Evolutionary conservation across 371 early-diverging fungal species (phyloP).

Genomic region (Batkoa obscura): DNA sequence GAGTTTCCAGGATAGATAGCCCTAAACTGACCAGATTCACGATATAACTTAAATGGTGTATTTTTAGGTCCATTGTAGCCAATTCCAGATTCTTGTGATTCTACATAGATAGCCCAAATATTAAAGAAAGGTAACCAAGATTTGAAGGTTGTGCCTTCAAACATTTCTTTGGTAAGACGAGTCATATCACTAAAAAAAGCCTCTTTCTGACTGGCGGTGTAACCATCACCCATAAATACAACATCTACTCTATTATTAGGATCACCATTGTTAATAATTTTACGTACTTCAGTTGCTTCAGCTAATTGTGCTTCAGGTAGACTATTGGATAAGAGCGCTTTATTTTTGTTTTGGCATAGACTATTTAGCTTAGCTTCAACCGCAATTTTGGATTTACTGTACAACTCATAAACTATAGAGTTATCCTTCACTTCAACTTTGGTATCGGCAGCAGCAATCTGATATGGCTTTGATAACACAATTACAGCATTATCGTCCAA

Average conservation of each 20-base stretch:
- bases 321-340: too few relatives aligned
- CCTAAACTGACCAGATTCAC: conserved; percentile 35
- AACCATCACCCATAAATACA: conserved; percentile 44
- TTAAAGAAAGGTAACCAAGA: conserved; percentile 29
- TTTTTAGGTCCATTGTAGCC: conserved; percentile 21
- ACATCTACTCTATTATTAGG: conserved; percentile 29
- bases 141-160: conserved; percentile 22
- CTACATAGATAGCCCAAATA: conserved; percentile 29
- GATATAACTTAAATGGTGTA: conserved; percentile 31
- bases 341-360: not conserved
- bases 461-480: not conserved
- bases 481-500: not conserved
- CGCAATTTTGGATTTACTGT: not conserved
- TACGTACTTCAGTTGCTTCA: not conserved
- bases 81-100: conserved; percentile 26
- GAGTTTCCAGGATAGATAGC: conserved; percentile 29
- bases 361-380: not conserved
- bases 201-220: conserved; percentile 20
- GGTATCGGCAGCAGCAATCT: too few relatives aligned
- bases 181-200: conserved; percentile 27
- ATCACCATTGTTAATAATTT: conserved; percentile 11
- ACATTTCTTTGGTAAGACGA: conserved; percentile 28
- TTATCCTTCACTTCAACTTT: too few relatives aligned
- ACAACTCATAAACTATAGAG: not conserved
- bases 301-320: too few relatives aligned